A percentile compares a stretch with the other conserved stretches of the same genome.
Conservation (phyloP, 495 filamentous ascomycete species). For the Penicillium bovifimosum region DNA sequence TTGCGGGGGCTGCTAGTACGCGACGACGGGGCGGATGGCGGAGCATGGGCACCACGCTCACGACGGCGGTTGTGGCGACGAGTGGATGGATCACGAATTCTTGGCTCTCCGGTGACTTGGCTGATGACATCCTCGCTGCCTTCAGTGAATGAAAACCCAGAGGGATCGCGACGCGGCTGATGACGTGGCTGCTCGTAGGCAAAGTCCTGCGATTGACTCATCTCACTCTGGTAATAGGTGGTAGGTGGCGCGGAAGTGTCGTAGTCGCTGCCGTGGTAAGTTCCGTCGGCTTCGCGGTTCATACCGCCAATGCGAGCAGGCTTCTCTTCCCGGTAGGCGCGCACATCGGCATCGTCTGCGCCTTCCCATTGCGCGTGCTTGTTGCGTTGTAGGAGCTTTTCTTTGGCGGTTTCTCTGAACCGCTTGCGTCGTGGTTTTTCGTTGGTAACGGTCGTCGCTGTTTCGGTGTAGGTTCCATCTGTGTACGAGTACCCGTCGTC, state of each 20-base stretch:
- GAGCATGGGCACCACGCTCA: constrained; percentile 24
- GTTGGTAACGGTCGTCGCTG: constrained; percentile 37
- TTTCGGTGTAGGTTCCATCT: constrained; percentile 37
- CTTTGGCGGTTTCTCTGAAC: constrained; percentile 33
- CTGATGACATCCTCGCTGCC: constrained; percentile 51
- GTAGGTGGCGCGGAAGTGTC: constrained; percentile 46
- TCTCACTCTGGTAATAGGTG: constrained; percentile 47
- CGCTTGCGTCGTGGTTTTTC: constrained; percentile 35
- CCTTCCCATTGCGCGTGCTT: constrained; percentile 50
- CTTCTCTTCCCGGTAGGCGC: constrained; percentile 78
- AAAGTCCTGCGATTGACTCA: constrained; percentile 45
- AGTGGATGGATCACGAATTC: constrained; percentile 33
- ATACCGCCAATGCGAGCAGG: constrained; percentile 79
- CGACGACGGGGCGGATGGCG: constrained; percentile 24
- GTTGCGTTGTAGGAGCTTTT: constrained; percentile 35
- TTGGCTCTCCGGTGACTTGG: constrained; percentile 49
- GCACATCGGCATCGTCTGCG: constrained; percentile 64
- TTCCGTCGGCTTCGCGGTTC: constrained; percentile 71
- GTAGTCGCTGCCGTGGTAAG: constrained; percentile 60
- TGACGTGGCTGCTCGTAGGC: constrained; percentile 30
- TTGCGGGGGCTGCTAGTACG: constrained; percentile 37
- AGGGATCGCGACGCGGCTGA: constrained; percentile 26
- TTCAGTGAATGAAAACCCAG: constrained; percentile 45
- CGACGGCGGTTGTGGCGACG: constrained; percentile 35
- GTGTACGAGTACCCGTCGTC: constrained; percentile 52